A percentile compares a stretch with the other conserved stretches of the same genome.
These are phyloP conservation scores for Mycena floridula DNA, from an alignment of 768 basidiomycete species.

Conservation along the genomic window DNA sequence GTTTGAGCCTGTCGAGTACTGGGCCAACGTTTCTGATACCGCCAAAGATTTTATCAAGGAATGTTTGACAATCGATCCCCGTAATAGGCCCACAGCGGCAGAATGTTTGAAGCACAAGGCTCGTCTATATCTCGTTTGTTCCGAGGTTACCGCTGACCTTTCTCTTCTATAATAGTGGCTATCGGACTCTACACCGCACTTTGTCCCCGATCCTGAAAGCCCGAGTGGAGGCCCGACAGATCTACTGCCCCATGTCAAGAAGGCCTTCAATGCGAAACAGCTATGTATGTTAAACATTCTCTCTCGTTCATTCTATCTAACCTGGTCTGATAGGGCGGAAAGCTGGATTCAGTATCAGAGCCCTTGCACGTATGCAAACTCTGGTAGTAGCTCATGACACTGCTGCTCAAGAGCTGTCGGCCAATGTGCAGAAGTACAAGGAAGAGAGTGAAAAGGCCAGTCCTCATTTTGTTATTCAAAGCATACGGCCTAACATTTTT, in stretches of 20 bases:
- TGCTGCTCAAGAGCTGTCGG: slow-evolving; percentile 45
- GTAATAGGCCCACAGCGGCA: slow-evolving; percentile 70
- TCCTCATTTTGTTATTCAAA: slow-evolving; percentile 5
- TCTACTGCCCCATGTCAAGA: slow-evolving; percentile 85
- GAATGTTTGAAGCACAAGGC: slow-evolving; percentile 67
- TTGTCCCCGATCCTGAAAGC: slow-evolving; percentile 55
- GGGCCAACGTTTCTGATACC: slow-evolving; percentile 76
- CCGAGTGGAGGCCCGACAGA: slow-evolving; percentile 60
- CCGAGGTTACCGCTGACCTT: background rate
- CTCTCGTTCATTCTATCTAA: slow-evolving; percentile 1
- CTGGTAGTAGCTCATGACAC: slow-evolving; percentile 35
- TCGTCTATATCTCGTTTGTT: slow-evolving; percentile 2
- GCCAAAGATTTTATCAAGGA: slow-evolving; percentile 77
- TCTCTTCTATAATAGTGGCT: slow-evolving; percentile 62
- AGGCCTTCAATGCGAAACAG: slow-evolving; percentile 82
- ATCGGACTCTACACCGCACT: slow-evolving; percentile 60
- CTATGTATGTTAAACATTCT: slow-evolving; percentile 52
- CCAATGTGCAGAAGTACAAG: slow-evolving; percentile 64
- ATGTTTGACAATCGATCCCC: slow-evolving; percentile 85
- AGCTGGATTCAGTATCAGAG: slow-evolving; percentile 82
- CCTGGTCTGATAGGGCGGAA: slow-evolving; percentile 61
- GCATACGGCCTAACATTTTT: background rate
- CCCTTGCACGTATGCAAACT: slow-evolving; percentile 72
- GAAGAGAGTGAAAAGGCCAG: slow-evolving; percentile 70
- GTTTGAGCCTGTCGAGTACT: slow-evolving; percentile 76